phyloP scores from a whole-genome alignment of 345 rosid species.

The Bruguiera parviflora region DNA sequence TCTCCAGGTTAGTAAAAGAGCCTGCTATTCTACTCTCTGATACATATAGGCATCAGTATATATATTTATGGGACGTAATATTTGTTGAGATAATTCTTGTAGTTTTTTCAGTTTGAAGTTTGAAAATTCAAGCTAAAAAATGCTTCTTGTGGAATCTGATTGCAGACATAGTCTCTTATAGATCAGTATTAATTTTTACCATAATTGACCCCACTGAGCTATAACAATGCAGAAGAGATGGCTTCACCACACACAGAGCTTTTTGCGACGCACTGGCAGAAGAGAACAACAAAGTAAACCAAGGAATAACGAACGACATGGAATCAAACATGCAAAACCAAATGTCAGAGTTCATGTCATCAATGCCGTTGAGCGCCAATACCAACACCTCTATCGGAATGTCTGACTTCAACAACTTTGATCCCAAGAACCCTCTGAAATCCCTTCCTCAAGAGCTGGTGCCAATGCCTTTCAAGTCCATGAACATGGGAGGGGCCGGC shows the following conservation, averaged over 20 bases:
- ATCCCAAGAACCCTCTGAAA: constrained; percentile 47
- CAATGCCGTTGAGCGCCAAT: constrained; percentile 29
- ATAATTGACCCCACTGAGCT: not conserved
- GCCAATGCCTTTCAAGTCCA: constrained; percentile 50
- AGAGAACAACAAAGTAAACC: constrained; percentile 70
- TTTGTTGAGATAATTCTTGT: too few species aligned
- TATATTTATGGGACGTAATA: too few species aligned
- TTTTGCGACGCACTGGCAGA: constrained; percentile 69
- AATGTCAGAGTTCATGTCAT: constrained; percentile 43
- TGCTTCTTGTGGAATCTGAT: not conserved
- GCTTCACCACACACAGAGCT: constrained; percentile 69
- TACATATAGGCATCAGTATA: too few species aligned
- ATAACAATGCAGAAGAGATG: constrained; percentile 50
- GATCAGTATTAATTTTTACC: not conserved
- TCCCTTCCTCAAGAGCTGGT: constrained; percentile 50
- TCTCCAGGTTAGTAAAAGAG: constrained; percentile 59
- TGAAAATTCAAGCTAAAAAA: too few species aligned
- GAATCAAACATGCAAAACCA: constrained; percentile 37
- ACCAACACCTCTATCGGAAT: constrained; percentile 28
- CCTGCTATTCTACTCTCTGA: not conserved
- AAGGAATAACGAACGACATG: constrained; percentile 33
- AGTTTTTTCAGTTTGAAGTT: too few species aligned
- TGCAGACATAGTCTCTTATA: not conserved
- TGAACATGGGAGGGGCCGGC: constrained; percentile 36
- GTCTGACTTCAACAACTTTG: constrained; percentile 40